Evolutionary conservation across 2,329 filamentous ascomycete species (phyloP), one percentile per base, ranked within the genome.

Genomic region (Fusarium euwallaceae): DNA sequence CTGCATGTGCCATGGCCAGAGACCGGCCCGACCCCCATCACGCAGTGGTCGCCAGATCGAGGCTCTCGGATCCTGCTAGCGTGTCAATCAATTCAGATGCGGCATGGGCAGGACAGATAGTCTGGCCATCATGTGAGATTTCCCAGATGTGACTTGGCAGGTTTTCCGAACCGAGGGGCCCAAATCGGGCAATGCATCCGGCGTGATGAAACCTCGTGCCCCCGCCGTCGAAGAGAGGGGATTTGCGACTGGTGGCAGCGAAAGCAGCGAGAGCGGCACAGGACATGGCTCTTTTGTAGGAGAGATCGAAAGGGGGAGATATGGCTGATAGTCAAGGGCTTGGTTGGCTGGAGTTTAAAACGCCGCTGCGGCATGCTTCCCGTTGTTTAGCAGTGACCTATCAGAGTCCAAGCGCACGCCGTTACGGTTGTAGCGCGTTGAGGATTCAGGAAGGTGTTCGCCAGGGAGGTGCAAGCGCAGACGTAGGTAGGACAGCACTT

Each of bases 111-210:
- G 37, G 11, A 29, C 14, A 53, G 43, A 63, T 62, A 63, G 61
- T 61, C 63, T 61, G 22, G 24, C 48, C 53, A 73, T 71, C 71
- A 71, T 71, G 71, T 73, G 71, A 69, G 68, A 63, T 64, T 58
- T 29, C 16, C 5, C 6, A 56, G 48, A 64, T 64, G 43, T 32
- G 43, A 39, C 48, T 61, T 61, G 71, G 36, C 41, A 64, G 48
- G 60, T 58, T 55, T 53, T 55, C 12, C 64, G 62, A 72, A 51
- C 71, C 69, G 69, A 73, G 71, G 71, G 62, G 58, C 36, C 71
- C 59, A 64, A 69, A 73, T 71, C 63, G 63, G 71, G 71, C 55
- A 70, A 56, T 36, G 66, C 43, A 29, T 66, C 62, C 71, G 69
- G 69, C 36, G 61, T 58, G 55, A 73, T 72, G 65, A 67, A 64